Percentiles rank a stretch among this genome's conserved stretches.
Conservation (phyloP, 2,329 filamentous ascomycete species). For the Sporothrix variecibatus region DNA sequence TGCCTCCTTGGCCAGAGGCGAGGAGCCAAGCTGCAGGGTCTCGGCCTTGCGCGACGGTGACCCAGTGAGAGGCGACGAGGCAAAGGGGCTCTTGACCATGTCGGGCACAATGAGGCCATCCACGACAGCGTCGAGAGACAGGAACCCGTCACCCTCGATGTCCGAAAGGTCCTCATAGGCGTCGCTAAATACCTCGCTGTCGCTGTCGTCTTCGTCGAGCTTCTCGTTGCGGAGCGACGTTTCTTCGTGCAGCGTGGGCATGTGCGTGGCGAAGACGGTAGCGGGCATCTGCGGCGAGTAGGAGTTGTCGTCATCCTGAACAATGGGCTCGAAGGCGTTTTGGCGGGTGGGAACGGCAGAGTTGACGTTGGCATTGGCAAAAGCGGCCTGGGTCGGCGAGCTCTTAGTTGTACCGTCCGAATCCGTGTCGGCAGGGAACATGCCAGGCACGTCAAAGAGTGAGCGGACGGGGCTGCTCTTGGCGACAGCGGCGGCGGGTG, state of each 20-base stretch:
- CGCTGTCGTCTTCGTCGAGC: slow-evolving; percentile 17
- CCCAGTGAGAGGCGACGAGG: neutral
- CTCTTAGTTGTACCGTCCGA: slow-evolving; percentile 31
- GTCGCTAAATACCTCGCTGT: slow-evolving; percentile 68
- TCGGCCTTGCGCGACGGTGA: slow-evolving; percentile 9
- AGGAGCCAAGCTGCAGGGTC: neutral
- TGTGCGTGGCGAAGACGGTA: slow-evolving; percentile 33
- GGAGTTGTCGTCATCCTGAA: slow-evolving; percentile 30
- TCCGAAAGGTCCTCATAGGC: slow-evolving; percentile 73
- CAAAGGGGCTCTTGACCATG: slow-evolving; percentile 22
- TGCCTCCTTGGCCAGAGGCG: slow-evolving; percentile 2
- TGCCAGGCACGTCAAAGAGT: slow-evolving; percentile 59
- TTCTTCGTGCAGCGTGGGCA: slow-evolving; percentile 41
- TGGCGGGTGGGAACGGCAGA: slow-evolving; percentile 21
- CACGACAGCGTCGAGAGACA: slow-evolving; percentile 72
- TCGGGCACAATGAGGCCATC: slow-evolving; percentile 53
- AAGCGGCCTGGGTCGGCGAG: slow-evolving; percentile 3
- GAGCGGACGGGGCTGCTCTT: neutral
- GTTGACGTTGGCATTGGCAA: neutral
- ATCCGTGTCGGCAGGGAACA: slow-evolving; percentile 52
- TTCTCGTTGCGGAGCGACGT: slow-evolving; percentile 25
- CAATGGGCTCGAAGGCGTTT: slow-evolving; percentile 33
- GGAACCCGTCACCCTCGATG: slow-evolving; percentile 65
- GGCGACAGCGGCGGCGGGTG: neutral
- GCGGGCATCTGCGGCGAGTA: slow-evolving; percentile 30